Conservation (phyloP, 805 yeast species). For the Candida ortonii region DNA sequence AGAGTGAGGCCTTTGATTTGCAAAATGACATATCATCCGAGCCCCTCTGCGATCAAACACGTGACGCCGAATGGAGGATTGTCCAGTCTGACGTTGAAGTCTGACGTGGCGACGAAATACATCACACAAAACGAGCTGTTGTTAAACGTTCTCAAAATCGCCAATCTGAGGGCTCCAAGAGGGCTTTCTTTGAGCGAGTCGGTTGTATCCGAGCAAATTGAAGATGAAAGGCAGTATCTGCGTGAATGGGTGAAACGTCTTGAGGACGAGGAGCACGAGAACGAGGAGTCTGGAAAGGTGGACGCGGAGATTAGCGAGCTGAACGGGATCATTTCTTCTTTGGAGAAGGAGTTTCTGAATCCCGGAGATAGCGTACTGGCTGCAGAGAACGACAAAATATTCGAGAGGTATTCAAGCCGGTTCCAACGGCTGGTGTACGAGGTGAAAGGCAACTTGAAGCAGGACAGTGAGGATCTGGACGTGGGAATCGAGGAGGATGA, state of each 20-base stretch:
- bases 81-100: conserved; percentile 31
- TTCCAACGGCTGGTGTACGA: conserved; percentile 24
- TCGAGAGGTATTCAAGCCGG: conserved; percentile 16
- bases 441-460: conserved; percentile 21
- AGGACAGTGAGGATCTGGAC: conserved; percentile 14
- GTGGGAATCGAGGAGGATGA: conserved; percentile 20
- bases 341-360: conserved; percentile 24
- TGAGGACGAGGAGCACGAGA: conserved; percentile 9
- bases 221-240: conserved; percentile 17
- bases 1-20: not conserved
- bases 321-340: conserved; percentile 9
- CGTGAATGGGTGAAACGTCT: conserved; percentile 15
- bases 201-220: conserved; percentile 15
- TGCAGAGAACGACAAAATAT: conserved; percentile 20
- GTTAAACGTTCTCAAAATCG: conserved; percentile 19
- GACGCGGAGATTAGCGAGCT: conserved; percentile 14
- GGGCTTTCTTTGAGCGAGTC: conserved; percentile 24
- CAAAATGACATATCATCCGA: conserved; percentile 18
- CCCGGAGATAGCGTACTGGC: conserved; percentile 19
- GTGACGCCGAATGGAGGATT: conserved; percentile 24
- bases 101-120: conserved; percentile 34
- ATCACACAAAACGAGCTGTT: conserved; percentile 33
- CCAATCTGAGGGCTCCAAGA: conserved; percentile 10
- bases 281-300: conserved; percentile 1
- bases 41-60: conserved; percentile 26